A percentile compares a stretch with the other conserved stretches of the same genome.
phyloP scores from a whole-genome alignment of 768 basidiomycete species.

The Amylocystis lapponica region DNA sequence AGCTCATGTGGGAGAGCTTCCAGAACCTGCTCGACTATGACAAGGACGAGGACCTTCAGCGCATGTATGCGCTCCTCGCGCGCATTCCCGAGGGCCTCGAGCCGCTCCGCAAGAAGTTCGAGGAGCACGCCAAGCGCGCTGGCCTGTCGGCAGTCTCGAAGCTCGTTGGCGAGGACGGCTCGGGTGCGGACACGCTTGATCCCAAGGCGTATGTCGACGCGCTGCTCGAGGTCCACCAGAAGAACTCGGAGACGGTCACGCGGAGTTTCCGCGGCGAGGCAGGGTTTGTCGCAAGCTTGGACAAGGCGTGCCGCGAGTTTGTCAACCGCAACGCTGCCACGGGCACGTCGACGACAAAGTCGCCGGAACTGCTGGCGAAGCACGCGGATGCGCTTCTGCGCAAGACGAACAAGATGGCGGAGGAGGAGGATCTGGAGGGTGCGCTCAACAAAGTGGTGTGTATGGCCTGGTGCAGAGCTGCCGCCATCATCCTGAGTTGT shows the following conservation, averaged over 20 bases:
- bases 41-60: slow-evolving; percentile 89
- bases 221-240: slow-evolving; percentile 83
- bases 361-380: slow-evolving; percentile 88
- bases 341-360: slow-evolving; percentile 76
- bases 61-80: slow-evolving; percentile 91
- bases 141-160: slow-evolving; percentile 80
- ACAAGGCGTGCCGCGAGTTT: slow-evolving; percentile 93
- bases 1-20: slow-evolving; percentile 90
- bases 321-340: slow-evolving; percentile 92
- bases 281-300: slow-evolving; percentile 89
- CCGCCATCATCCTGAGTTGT: no score
- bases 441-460: slow-evolving; percentile 86
- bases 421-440: slow-evolving; percentile 86
- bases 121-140: slow-evolving; percentile 90
- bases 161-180: slow-evolving; percentile 48
- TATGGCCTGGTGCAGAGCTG: no score
- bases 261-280: slow-evolving; percentile 89
- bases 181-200: slow-evolving; percentile 60
- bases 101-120: slow-evolving; percentile 86
- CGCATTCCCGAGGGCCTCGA: slow-evolving; percentile 89
- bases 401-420: slow-evolving; percentile 94
- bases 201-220: slow-evolving; percentile 95
- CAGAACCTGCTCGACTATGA: slow-evolving; percentile 86
- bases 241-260: slow-evolving; percentile 84
- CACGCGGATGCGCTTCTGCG: slow-evolving; percentile 85